Evolutionary conservation across 805 yeast genomes (phyloP).

Genomic region (Kazachstania africana): DNA sequence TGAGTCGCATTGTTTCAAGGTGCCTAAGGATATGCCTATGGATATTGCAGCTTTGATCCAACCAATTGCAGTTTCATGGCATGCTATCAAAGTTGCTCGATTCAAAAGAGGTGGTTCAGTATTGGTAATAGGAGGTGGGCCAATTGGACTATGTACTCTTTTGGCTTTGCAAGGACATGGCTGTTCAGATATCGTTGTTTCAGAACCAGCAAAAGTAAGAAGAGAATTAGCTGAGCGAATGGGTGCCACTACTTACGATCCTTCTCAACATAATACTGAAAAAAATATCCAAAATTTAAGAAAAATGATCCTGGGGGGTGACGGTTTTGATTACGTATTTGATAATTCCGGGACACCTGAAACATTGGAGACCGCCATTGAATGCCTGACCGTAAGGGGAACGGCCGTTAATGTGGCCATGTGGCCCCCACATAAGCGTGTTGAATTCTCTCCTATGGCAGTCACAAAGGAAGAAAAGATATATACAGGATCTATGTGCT

Average conservation of each 20-base stretch:
- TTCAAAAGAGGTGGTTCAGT: constrained; percentile 36
- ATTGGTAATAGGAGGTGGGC: constrained; percentile 49
- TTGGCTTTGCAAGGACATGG: constrained; percentile 47
- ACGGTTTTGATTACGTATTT: constrained; percentile 39
- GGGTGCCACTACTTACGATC: constrained; percentile 42
- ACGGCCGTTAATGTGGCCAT: constrained; percentile 54
- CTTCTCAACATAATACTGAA: constrained; percentile 28
- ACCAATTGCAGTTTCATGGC: constrained; percentile 49
- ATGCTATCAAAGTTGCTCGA: constrained; percentile 39
- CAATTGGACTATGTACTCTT: constrained; percentile 49
- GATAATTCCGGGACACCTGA: constrained; percentile 43
- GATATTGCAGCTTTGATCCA: constrained; percentile 48
- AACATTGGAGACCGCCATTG: constrained; percentile 41
- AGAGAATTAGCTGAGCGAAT: constrained; percentile 38
- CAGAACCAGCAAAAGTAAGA: constrained; percentile 42
- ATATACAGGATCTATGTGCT: constrained; percentile 53
- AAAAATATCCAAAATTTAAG: constrained; percentile 28
- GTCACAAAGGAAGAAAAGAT: constrained; percentile 43
- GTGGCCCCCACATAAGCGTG: constrained; percentile 40
- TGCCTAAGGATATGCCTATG: constrained; percentile 34
- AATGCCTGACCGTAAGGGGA: constrained; percentile 43
- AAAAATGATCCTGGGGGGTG: constrained; percentile 32
- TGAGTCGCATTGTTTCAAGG: constrained; percentile 28
- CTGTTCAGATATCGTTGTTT: constrained; percentile 36
- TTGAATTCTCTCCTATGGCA: constrained; percentile 43